Conservation (phyloP, 257 asterid species). For the Marsdenia floribunda region DNA sequence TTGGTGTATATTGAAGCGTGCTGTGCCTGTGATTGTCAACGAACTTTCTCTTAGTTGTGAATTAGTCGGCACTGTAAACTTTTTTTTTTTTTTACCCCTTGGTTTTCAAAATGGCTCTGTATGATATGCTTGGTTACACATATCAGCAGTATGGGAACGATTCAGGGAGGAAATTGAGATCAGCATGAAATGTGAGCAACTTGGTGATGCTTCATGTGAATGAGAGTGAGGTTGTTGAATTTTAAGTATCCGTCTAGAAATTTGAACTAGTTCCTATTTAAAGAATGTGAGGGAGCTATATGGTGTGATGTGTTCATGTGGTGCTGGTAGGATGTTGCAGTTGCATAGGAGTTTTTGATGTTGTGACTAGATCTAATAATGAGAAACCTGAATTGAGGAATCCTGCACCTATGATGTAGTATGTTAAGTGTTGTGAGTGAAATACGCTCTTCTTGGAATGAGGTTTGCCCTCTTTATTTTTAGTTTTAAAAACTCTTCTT, state of each 20-base stretch:
- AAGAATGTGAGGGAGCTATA: not conserved
- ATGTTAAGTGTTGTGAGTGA: not conserved
- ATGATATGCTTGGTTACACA: not conserved
- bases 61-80: not conserved
- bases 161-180: not conserved
- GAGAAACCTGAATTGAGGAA: not conserved
- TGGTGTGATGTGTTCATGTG: not conserved
- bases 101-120: too few relatives aligned
- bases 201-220: not conserved
- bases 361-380: not conserved
- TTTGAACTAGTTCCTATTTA: not conserved
- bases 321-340: not conserved
- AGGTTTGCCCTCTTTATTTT: not conserved
- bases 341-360: not conserved
- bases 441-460: not conserved
- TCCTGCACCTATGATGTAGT: not conserved
- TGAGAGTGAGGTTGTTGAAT: not conserved
- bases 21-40: not conserved
- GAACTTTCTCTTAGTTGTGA: not conserved
- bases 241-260: not conserved
- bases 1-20: not conserved
- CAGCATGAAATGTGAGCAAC: not conserved
- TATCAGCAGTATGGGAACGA: not conserved
- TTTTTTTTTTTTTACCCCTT: not conserved
- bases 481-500: not conserved